Base-by-base conservation (phyloP, 2,329 filamentous ascomycete species). In the Cercospora zeae-maydis region DNA sequence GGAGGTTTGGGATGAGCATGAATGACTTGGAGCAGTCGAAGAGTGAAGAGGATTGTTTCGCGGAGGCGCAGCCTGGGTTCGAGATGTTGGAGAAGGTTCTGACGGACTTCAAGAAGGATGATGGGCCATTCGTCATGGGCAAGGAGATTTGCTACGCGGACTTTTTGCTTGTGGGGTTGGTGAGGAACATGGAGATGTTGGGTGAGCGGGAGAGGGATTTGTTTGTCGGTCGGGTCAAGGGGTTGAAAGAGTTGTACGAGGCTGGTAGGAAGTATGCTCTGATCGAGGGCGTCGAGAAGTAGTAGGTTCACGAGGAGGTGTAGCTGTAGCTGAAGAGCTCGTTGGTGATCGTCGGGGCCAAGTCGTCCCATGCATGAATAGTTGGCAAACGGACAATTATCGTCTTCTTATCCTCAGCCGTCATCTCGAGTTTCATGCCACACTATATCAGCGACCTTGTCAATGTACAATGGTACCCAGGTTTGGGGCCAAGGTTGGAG, bases 21-120 rank as follows among this genome's bases (percentile, higher is more conserved):
- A 58, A 66, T n/a, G 61, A 69, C 10, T 33, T 69, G 31, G 61
- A 63, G 1, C 78, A 77, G 61, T 72, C 39, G 16, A 63, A 58
- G 33, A 61, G 60, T 2, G 42, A 31, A 9, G 66, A 67, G 56
- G 36, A 53, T 16, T 63, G 62, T 10, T 69, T 66, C 58, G 37
- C 52, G 10, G 64, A 42, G 2, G 63, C 61, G 11, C 57, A 65
- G 55, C 59, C 67, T 21, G 61, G 59, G 9, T 19, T 66, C 31
- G 34, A 37, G 27, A 56, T 59, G 37, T 14, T 68, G 27, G 53
- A 60, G 27, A 61, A 45, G n/a, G 9, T 66, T 10, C 9, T 70
- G 37, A 58, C 33, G 11, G 42, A 63, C 52, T 37, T 64, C 39
- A 68, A 68, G 63, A 58, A 54, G 55, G 65, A 69, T 47, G 64